These are phyloP conservation scores for Thielaviopsis ethacetica DNA, from an alignment of 2,329 filamentous ascomycete species.

Conservation along the genomic window DNA sequence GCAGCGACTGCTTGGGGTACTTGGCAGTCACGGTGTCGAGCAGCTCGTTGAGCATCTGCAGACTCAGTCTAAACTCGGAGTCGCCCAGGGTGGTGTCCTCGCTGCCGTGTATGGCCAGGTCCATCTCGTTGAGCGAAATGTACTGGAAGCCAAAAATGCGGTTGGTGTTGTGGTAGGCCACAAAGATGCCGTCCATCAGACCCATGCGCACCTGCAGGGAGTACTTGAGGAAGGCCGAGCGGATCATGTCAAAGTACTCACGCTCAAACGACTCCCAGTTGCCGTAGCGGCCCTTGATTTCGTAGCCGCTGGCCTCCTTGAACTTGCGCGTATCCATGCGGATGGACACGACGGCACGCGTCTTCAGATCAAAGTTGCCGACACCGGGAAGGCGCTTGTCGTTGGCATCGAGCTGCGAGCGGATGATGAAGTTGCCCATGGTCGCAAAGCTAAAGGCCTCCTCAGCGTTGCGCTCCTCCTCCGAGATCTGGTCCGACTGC, in stretches of 20 bases:
- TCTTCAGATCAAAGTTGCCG: slow-evolving; percentile 94
- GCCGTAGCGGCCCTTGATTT: slow-evolving; percentile 62
- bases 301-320: slow-evolving; percentile 66
- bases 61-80: slow-evolving; percentile 67
- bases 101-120: slow-evolving; percentile 73
- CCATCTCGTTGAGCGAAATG: slow-evolving; percentile 72
- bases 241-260: slow-evolving; percentile 94
- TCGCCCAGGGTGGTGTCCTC: slow-evolving; percentile 52
- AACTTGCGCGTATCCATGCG: slow-evolving; percentile 68
- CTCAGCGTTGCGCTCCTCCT: slow-evolving; percentile 53
- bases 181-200: slow-evolving; percentile 96
- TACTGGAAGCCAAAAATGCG: slow-evolving; percentile 98
- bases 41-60: slow-evolving; percentile 63
- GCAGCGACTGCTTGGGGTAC: slow-evolving; percentile 62
- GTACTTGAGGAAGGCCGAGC: slow-evolving; percentile 89
- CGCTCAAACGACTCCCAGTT: slow-evolving; percentile 84
- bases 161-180: slow-evolving; percentile 87
- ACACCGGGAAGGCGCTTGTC: slow-evolving; percentile 75
- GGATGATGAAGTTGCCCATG: slow-evolving; percentile 76
- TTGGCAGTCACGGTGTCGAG: slow-evolving; percentile 57
- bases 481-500: slow-evolving; percentile 50
- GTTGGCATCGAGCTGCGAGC: slow-evolving; percentile 84
- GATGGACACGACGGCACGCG: slow-evolving; percentile 76
- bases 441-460: slow-evolving; percentile 82
- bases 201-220: slow-evolving; percentile 93